phyloP scores from a whole-genome alignment of 768 basidiomycete genomes.

The Podaxis sp. region DNA sequence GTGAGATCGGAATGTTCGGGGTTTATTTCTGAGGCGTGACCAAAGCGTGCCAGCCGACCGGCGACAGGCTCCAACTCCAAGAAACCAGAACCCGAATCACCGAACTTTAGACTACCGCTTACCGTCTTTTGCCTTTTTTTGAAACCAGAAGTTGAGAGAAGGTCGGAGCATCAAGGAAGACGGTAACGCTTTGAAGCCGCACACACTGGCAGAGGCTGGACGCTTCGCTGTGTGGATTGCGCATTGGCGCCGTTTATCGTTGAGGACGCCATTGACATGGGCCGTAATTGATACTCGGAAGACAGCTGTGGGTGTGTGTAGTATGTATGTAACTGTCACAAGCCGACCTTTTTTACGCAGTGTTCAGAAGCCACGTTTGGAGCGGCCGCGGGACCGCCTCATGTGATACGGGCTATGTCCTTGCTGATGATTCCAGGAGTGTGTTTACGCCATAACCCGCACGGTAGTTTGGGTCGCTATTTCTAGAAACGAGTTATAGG shows the following conservation, averaged over 20 bases:
- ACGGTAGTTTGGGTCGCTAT: neutral
- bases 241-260: neutral
- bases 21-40: neutral
- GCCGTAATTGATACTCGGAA: neutral
- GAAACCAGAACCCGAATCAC: neutral
- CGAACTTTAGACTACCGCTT: neutral
- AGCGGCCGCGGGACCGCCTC: conserved; percentile 5
- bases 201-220: neutral
- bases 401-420: neutral
- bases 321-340: neutral
- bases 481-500: neutral
- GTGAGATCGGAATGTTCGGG: neutral
- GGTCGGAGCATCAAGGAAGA: neutral
- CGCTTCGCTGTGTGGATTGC: neutral
- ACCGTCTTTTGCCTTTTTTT: neutral
- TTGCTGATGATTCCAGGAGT: neutral
- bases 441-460: neutral
- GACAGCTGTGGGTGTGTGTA: neutral
- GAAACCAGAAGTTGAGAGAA: neutral
- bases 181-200: neutral
- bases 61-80: neutral
- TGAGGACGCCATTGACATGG: neutral
- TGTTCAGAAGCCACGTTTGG: neutral
- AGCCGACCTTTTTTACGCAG: neutral
- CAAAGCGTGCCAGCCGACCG: neutral